These are phyloP conservation scores for Clonostachys solani DNA, from an alignment of 2,329 filamentous ascomycete species.

Conservation along the genomic window DNA sequence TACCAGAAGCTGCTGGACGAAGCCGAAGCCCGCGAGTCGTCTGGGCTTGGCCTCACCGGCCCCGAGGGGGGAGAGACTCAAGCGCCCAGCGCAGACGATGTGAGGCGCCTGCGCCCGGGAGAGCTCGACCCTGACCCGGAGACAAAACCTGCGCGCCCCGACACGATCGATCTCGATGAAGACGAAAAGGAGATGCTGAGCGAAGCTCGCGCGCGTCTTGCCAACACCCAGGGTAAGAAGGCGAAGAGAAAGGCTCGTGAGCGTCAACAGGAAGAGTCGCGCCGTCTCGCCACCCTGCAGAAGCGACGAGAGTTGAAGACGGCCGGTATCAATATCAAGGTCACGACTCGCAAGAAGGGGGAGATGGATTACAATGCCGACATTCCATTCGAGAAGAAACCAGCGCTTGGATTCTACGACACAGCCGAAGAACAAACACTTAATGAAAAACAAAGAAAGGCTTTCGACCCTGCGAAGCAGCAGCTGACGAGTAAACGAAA, in stretches of 20 bases:
- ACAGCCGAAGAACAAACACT: constrained; percentile 74
- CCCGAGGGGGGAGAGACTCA: constrained; percentile 82
- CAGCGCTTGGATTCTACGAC: constrained; percentile 87
- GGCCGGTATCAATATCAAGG: constrained; percentile 96
- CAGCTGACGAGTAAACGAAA: constrained; percentile 91
- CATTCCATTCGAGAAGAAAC: constrained; percentile 93
- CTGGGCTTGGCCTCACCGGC: constrained; percentile 78
- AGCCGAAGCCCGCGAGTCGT: constrained; percentile 83
- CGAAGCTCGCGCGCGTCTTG: constrained; percentile 90
- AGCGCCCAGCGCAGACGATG: constrained; percentile 89
- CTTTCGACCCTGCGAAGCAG: constrained; percentile 90
- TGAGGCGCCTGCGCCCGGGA: constrained; percentile 81
- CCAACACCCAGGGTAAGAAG: constrained; percentile 98
- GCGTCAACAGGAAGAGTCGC: constrained; percentile 90
- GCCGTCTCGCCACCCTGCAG: constrained; percentile 83
- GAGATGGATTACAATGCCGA: constrained; percentile 99
- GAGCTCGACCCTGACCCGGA: constrained; percentile 98
- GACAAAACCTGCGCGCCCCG: constrained; percentile 89
- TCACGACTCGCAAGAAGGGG: constrained; percentile 84
- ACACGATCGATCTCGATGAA: constrained; percentile 97
- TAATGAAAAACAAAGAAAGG: constrained; percentile 80
- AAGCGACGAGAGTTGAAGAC: constrained; percentile 96
- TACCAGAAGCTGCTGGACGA: constrained; percentile 97
- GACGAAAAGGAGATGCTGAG: constrained; percentile 99
- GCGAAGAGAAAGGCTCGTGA: constrained; percentile 96